Evolutionary conservation across 129 eudicot genomes (phyloP).

Genomic region (Saussurea involucrata): DNA sequence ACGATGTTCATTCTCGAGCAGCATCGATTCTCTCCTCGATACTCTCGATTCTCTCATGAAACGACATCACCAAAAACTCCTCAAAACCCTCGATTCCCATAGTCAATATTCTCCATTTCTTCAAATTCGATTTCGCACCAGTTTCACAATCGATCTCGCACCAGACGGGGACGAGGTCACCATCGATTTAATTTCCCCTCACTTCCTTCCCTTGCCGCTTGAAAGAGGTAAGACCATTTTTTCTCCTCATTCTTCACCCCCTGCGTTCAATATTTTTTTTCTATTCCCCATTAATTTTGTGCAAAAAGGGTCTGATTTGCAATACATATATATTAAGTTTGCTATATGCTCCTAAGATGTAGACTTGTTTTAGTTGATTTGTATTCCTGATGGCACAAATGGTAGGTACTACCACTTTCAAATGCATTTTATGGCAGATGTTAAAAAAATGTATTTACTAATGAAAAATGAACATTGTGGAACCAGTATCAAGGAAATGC

Average conservation of each 20-base stretch:
- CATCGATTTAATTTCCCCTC: not conserved
- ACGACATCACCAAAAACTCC: not conserved
- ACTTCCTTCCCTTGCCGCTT: not conserved
- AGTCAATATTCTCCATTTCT: not conserved
- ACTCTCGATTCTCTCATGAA: too few species aligned
- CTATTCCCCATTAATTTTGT: not conserved
- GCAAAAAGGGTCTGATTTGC: not conserved
- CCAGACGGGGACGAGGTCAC: not conserved
- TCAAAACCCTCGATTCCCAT: not conserved
- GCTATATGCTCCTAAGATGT: not conserved
- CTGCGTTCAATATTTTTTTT: not conserved
- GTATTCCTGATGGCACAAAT: conserved; percentile 11
- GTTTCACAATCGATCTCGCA: too few species aligned
- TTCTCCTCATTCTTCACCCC: not conserved
- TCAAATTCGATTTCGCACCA: too few species aligned
- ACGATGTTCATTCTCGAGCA: not conserved
- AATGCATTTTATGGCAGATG: conserved; percentile 91
- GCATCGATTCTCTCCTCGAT: not conserved
- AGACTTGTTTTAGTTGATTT: not conserved
- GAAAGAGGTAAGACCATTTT: not conserved
- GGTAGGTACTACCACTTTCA: conserved; percentile 81
- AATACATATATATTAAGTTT: conserved; percentile 10
- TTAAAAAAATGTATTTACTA: too few species aligned
- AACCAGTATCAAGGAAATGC: too few species aligned
- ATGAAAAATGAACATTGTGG: too few species aligned